Percentiles rank a stretch among this genome's conserved stretches.
Evolutionary conservation across 2,329 filamentous ascomycete genomes (phyloP).

Genomic region (Aspergillus fijiensis): DNA sequence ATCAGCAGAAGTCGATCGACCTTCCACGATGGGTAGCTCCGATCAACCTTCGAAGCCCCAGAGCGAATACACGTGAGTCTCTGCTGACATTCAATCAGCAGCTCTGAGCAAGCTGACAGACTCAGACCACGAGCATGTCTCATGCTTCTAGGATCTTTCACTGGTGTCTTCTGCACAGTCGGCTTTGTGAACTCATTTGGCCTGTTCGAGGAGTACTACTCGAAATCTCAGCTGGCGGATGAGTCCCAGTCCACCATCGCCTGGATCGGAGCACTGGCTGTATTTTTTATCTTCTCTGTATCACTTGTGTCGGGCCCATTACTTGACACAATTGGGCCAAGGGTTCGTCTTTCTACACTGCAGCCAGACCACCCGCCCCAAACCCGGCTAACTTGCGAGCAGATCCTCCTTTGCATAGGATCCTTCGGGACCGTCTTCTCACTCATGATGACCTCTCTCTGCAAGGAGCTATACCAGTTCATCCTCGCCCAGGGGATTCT

Average conservation of each 20-base stretch:
- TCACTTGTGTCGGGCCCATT: conserved; percentile 30
- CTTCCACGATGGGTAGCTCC: neutral
- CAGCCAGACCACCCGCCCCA: neutral
- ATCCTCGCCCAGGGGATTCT: conserved; percentile 41
- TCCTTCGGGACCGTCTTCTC: conserved; percentile 30
- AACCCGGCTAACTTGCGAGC: neutral
- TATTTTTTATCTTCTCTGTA: conserved; percentile 34
- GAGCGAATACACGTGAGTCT: conserved; percentile 28
- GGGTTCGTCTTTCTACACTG: conserved; percentile 15
- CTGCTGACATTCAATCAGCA: neutral
- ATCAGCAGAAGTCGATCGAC: neutral
- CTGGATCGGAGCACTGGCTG: conserved; percentile 35
- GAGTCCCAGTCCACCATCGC: conserved; percentile 32
- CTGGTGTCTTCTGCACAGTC: conserved; percentile 37
- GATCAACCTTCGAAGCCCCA: neutral
- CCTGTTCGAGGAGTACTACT: conserved; percentile 38
- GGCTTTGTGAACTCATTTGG: conserved; percentile 42
- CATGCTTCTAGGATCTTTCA: conserved; percentile 30
- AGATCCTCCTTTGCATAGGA: conserved; percentile 31
- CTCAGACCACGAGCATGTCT: conserved; percentile 28
- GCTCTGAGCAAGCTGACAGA: neutral
- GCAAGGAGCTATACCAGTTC: conserved; percentile 39
- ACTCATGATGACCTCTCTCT: conserved; percentile 41
- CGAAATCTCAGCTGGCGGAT: conserved; percentile 23
- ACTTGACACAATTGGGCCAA: conserved; percentile 34